phyloP scores from a whole-genome alignment of 305 asterid species.

The Coffea humblotiana region DNA sequence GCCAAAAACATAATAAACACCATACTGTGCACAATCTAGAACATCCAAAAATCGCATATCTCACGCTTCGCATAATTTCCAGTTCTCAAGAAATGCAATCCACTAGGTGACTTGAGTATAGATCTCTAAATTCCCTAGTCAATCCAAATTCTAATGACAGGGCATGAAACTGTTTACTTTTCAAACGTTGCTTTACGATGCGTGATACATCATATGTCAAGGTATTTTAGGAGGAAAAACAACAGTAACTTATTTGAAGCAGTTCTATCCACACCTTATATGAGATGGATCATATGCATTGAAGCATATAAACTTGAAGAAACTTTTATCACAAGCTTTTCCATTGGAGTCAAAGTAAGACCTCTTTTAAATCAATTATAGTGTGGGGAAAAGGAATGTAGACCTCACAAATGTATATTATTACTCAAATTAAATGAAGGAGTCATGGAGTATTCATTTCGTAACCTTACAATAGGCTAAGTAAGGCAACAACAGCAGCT shows the following conservation, averaged over 20 bases:
- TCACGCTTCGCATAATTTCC: background rate
- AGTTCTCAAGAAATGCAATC: background rate
- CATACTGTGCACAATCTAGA: background rate
- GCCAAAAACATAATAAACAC: background rate
- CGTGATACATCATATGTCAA: background rate
- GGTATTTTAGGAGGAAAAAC: background rate
- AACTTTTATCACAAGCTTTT: background rate
- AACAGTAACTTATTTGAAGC: background rate
- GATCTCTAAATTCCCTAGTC: background rate
- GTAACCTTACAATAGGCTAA: background rate
- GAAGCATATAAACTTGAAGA: background rate
- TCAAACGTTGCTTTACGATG: background rate
- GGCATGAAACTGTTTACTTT: background rate
- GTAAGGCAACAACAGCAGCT: background rate
- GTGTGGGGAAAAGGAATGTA: background rate
- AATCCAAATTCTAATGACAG: background rate
- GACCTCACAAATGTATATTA: background rate
- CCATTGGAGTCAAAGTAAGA: background rate
- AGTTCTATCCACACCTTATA: background rate
- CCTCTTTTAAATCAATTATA: background rate
- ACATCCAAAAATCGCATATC: background rate
- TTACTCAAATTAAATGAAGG: background rate
- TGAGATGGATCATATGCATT: background rate
- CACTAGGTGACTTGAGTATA: background rate
- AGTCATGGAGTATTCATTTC: background rate